Evolutionary conservation across 73 alveolate species (phyloP).

Genomic region (Tetrahymena malaccensis): DNA sequence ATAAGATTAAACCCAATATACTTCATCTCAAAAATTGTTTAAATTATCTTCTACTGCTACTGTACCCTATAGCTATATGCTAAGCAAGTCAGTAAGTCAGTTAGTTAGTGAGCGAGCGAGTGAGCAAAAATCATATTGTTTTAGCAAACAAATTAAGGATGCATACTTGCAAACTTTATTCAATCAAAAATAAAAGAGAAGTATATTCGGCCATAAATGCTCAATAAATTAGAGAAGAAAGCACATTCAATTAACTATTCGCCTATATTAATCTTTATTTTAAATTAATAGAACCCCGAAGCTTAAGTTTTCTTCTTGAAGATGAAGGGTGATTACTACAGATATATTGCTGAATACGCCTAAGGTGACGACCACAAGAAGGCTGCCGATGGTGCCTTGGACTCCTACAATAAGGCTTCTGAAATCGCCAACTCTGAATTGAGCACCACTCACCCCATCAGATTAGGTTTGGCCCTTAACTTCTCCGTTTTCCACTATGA

Average conservation of each 20-base stretch:
- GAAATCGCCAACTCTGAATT: constrained; percentile 65
- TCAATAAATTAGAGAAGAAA: too few relatives aligned
- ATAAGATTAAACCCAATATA: not conserved
- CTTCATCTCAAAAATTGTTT: not conserved
- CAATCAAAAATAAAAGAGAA: not conserved
- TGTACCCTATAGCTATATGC: not conserved
- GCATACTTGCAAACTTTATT: too few relatives aligned
- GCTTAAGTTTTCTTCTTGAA: constrained; percentile 84
- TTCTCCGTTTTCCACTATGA: constrained; percentile 88
- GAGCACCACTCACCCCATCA: constrained; percentile 78
- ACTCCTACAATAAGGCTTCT: constrained; percentile 72
- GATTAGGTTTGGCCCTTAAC: constrained; percentile 84
- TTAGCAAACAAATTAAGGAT: not conserved
- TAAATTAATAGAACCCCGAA: constrained; percentile 44
- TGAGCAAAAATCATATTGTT: not conserved
- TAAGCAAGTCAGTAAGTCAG: not conserved
- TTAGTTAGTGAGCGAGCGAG: not conserved
- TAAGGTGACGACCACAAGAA: constrained; percentile 67
- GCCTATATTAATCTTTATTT: not conserved
- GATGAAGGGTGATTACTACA: constrained; percentile 93
- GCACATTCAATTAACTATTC: not conserved
- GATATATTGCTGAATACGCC: constrained; percentile 89
- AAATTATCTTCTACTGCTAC: not conserved
- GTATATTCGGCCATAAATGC: not conserved
- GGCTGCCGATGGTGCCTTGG: constrained; percentile 74